Conservation (phyloP, 1,284 basidiomycete species). For the Microbotryum intermedium region DNA sequence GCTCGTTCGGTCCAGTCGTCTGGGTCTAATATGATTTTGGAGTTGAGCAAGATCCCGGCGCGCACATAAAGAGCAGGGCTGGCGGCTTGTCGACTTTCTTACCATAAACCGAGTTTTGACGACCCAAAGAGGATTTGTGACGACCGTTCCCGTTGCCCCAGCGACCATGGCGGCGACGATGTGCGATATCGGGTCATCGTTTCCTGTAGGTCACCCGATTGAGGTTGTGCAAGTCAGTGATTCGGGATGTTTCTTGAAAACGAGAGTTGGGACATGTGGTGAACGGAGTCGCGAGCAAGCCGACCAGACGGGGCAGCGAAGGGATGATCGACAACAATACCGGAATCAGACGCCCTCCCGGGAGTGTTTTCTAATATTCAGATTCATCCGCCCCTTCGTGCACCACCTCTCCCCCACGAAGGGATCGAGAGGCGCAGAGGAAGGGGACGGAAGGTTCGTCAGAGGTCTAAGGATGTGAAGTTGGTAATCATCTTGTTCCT, state of each 20-base stretch:
- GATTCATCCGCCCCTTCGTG: conserved; percentile 13
- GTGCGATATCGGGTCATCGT: conserved; percentile 48
- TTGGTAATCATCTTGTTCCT: conserved; percentile 12
- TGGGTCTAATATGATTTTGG: conserved; percentile 22
- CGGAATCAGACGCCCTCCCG: conserved; percentile 31
- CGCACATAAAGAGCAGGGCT: not conserved
- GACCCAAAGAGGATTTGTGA: conserved; percentile 91
- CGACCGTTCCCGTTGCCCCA: conserved; percentile 77
- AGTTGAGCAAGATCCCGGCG: not conserved
- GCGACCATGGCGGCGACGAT: conserved; percentile 87
- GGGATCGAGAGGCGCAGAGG: not conserved
- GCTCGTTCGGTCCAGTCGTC: conserved; percentile 63
- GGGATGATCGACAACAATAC: not conserved
- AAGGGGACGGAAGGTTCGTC: conserved; percentile 29
- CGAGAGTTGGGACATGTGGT: too few relatives aligned
- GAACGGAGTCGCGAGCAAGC: not conserved
- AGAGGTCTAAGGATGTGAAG: conserved; percentile 31
- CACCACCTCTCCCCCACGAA: not conserved
- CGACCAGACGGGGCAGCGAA: not conserved
- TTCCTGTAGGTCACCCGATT: conserved; percentile 6
- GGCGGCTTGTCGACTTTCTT: conserved; percentile 34
- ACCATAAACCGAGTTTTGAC: conserved; percentile 98
- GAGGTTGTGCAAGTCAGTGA: not conserved
- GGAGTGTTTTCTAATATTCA: conserved; percentile 29
- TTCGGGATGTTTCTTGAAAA: too few relatives aligned